Evolutionary conservation across 163 green algal genomes (phyloP).

Genomic region (Coccomyxa subellipsoidea): DNA sequence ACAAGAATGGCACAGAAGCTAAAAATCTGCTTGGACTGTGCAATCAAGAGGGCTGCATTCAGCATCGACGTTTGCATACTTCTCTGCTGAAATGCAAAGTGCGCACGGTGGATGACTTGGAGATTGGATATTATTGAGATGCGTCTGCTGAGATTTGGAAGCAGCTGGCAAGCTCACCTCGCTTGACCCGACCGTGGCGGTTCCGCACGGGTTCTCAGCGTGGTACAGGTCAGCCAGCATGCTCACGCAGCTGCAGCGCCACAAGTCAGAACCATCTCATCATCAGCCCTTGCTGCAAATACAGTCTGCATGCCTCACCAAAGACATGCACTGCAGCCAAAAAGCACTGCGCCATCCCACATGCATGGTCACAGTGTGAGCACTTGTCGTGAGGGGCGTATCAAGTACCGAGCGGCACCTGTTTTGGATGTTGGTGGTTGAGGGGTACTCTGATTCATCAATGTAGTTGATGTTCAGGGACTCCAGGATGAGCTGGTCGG

Average conservation of each 20-base stretch:
- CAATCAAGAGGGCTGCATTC: no score
- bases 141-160: no score
- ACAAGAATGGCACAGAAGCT: no score
- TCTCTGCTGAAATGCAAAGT: no score
- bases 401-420: constrained; percentile 28
- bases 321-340: neutral
- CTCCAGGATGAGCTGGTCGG: constrained; percentile 52
- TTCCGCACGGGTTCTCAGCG: constrained; percentile 45
- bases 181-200: constrained; percentile 54
- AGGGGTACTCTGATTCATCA: constrained; percentile 66
- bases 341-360: neutral
- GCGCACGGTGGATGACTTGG: no score
- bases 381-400: no score
- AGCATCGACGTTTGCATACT: no score
- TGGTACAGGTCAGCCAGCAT: constrained; percentile 73
- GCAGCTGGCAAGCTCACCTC: no score
- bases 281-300: neutral
- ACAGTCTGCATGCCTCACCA: neutral
- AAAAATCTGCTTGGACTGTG: no score
- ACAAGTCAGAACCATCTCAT: neutral
- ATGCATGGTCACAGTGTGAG: no score
- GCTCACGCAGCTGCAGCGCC: constrained; percentile 43
- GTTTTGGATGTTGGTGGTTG: constrained; percentile 60
- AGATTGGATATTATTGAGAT: no score
- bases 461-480: constrained; percentile 63